Evolutionary conservation across 805 yeast genomes (phyloP), one percentile per base, ranked within the genome.

Genomic region (Kuraishia cidri): DNA sequence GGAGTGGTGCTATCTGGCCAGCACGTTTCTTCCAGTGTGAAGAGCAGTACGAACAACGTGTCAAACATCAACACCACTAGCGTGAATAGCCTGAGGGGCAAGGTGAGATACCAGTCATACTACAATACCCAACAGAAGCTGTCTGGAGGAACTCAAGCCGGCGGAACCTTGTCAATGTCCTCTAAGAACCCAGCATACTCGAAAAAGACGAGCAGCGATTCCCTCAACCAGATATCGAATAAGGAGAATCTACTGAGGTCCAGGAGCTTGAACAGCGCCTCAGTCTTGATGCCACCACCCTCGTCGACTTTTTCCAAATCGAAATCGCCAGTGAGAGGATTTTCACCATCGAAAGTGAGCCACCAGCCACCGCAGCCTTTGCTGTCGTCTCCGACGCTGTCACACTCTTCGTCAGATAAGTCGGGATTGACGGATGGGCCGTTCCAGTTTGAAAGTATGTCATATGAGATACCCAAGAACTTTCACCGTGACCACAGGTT

Each of bases 391-490:
- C n/a, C 33, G 28, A 24, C 33, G 18, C 15, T 30, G 14, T 19
- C 24, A 13, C 9, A 37, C 15, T 13, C 20, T 12, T 10, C 32
- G 20, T 19, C 30, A 17, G 18, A 23, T 16, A 30, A 17, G 27
- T 7, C 32, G 26, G 24, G 20, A 10, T 14, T 8, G 12, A 5
- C 15, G 16, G 18, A 21, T 17, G 7, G 17, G 19, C 60, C 59
- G 6, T 56, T 56, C 39, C 52, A 54, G 32, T 56, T 49, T 39
- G 58, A 56, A 35, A 40, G 57, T 13, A 35, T 48, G 26, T 34
- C 38, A 2, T 56, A 56, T 35, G 60, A 56, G 26, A 42, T 54
- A n/a, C 54, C 60, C 8, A 45, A 48, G 20, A 42, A 47, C 26
- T 48, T 50, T 29, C 54, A 40, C 24, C 25, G 31, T 15, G 32